Percentiles rank a stretch among this genome's conserved stretches.
Conservation (phyloP, 1,284 basidiomycete genomes). For the Ustilago tritici region DNA sequence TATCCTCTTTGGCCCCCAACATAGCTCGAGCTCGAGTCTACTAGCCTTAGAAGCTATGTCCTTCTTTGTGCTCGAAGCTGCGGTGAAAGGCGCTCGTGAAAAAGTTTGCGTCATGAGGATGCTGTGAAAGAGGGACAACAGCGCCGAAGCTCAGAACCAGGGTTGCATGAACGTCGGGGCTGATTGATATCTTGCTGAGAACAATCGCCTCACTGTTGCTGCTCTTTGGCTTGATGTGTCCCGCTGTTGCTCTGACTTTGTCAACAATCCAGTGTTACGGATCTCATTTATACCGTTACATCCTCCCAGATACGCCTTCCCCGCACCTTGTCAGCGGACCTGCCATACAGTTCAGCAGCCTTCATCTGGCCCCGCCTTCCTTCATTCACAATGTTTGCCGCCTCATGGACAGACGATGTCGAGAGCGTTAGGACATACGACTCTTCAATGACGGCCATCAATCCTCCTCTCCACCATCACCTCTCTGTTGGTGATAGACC, state of each 20-base stretch:
- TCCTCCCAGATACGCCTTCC: neutral
- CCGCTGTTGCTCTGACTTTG: too few species aligned
- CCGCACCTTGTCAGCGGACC: neutral
- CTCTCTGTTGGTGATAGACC: neutral
- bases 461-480: constrained; percentile 1
- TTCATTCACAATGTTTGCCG: neutral
- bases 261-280: neutral
- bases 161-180: neutral
- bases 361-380: neutral
- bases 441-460: constrained; percentile 12
- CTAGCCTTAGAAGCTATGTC: neutral
- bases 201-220: neutral
- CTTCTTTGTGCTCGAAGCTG: too few species aligned
- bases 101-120: too few species aligned
- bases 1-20: neutral
- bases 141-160: neutral
- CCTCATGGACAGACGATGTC: constrained; percentile 10
- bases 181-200: neutral
- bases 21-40: neutral
- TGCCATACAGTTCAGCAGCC: neutral
- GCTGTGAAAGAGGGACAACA: neutral
- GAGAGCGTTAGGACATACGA: constrained; percentile 18
- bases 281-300: neutral
- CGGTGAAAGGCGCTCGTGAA: too few species aligned
- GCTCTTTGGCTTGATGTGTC: neutral